Conservation (phyloP, 1,284 basidiomycete genomes). For the Cryptococcus jaspeensis region DNA sequence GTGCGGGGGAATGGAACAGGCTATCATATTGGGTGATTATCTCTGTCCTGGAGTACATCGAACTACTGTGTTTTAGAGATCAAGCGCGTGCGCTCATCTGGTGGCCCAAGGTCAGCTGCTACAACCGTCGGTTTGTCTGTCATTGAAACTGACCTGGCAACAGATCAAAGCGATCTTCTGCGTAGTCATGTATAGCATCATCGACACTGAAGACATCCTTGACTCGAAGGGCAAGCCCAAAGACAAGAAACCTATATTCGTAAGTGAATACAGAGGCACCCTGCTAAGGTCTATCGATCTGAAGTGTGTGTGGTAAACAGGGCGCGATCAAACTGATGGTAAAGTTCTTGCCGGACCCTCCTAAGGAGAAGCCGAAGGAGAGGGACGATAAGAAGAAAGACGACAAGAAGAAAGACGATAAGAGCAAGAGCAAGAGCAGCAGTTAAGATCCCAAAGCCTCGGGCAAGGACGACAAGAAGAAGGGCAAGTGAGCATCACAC, state of each 20-base stretch:
- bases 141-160: neutral
- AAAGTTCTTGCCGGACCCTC: conserved; percentile 19
- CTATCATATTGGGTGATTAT: conserved; percentile 30
- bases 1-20: conserved; percentile 13
- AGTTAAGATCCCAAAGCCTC: no score
- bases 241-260: conserved; percentile 13
- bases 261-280: conserved; percentile 1
- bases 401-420: neutral
- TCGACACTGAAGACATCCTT: conserved; percentile 9
- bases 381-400: conserved; percentile 8
- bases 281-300: neutral
- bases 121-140: neutral
- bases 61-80: conserved; percentile 29
- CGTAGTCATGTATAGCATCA: conserved; percentile 21
- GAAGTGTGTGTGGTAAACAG: conserved; percentile 4
- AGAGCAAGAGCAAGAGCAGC: neutral
- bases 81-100: conserved; percentile 20
- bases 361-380: conserved; percentile 6
- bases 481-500: no score
- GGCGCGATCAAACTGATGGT: conserved; percentile 25
- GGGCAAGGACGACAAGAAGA: no score
- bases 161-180: conserved; percentile 32
- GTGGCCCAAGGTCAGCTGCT: conserved; percentile 32
- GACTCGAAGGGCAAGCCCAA: conserved; percentile 13
- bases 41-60: conserved; percentile 30